Base-by-base conservation (phyloP, 202 grass and related monocot genomes). In the Setaria italica region DNA sequence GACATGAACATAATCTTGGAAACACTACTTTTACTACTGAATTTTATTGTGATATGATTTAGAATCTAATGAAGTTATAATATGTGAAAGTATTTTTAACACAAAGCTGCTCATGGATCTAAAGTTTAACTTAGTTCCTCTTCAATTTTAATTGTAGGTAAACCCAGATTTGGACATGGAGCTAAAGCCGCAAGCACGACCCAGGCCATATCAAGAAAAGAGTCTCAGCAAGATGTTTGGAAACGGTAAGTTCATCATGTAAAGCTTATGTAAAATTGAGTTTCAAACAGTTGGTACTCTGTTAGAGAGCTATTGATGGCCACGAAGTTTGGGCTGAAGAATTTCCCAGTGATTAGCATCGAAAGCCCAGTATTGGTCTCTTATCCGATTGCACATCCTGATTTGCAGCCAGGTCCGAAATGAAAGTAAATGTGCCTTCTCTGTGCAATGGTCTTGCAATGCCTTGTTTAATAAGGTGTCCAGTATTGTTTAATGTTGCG, bases 221-320 rank as follows among this genome's bases (percentile, higher is more conserved):
- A 95, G 96, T 76, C 91, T 95, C 30, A 99, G 96, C 85, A 99
- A 95, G 80, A 99, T 99, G 93, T 99, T 99, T 94, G 93, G 93
- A 74, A 99, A 99, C 63, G 96, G 95, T 98, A 71, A 84, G 89
- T 81, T 57, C 67, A 29, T 74, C 62, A 71, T 62, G 67, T 47
- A 59, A 43, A 73, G 20, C 57, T 33, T n/a, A 37, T 63, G 62
- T n/a, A 45, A 62, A 88, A 33, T 66, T 76, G 65, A 76, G 76
- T 56, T 72, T 71, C 1, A 20, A 74, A 72, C 51, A 69, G 77
- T 50, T 5, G 13, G 58, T 46, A 47, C 41, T 77, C 54, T 80
- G 58, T 73, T 82, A 53, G 51, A 81, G 43, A 17, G 46, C 43
- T 89, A 58, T 39, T 37, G 8, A 6, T 30, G 37, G 8, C 39